These are phyloP conservation scores for Boletus rubroflammeus DNA, from an alignment of 768 basidiomycete species.

Conservation along the genomic window DNA sequence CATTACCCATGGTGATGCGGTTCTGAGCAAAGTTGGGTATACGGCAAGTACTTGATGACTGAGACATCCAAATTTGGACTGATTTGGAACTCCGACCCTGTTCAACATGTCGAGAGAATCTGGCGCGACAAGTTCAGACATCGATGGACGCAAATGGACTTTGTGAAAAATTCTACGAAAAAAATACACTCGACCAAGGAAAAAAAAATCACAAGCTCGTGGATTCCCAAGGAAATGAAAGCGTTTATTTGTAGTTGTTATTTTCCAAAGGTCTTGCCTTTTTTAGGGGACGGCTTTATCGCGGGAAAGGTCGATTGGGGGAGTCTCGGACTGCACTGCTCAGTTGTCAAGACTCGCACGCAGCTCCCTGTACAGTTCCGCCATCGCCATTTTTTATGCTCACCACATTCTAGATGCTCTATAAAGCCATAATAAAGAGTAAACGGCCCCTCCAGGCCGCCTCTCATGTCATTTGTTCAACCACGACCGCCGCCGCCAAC, in stretches of 20 bases:
- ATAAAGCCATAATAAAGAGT: constrained; percentile 38
- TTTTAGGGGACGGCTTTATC: constrained; percentile 8
- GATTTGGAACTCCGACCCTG: constrained; percentile 5
- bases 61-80: neutral
- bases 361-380: constrained; percentile 4
- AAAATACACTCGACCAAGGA: neutral
- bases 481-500: constrained; percentile 29
- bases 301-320: neutral
- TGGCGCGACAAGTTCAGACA: too few species aligned
- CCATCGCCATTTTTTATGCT: constrained; percentile 16
- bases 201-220: neutral
- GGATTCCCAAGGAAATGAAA: neutral
- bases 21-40: neutral
- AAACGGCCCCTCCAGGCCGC: constrained; percentile 56
- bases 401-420: constrained; percentile 25
- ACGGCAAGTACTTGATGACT: neutral
- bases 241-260: constrained; percentile 26
- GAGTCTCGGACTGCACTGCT: constrained; percentile 2
- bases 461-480: constrained; percentile 34
- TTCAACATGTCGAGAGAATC: neutral
- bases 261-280: constrained; percentile 19
- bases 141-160: too few species aligned
- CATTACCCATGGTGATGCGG: constrained; percentile 71
- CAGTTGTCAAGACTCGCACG: constrained; percentile 1
- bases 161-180: neutral